Conservation (phyloP, 352 stramenopile species). For the Globisporangium alternatum region DNA sequence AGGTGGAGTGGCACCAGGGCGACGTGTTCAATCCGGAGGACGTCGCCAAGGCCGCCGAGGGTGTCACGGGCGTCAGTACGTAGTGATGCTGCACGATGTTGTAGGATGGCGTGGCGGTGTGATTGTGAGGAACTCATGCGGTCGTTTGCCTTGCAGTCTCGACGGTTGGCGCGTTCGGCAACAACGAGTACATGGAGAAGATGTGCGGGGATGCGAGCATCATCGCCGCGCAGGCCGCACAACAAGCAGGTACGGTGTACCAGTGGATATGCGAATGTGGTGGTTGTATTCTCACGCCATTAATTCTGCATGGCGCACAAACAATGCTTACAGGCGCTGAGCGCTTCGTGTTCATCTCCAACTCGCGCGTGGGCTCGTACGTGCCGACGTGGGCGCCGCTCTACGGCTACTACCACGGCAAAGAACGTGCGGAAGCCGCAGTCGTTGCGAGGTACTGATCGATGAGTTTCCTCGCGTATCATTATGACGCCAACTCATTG, state of each 20-base stretch:
- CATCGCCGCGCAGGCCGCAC: constrained; percentile 61
- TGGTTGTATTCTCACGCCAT: background rate
- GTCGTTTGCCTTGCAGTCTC: constrained; percentile 45
- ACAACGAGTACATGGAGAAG: constrained; percentile 87
- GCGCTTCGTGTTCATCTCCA: constrained; percentile 91
- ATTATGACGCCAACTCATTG: background rate
- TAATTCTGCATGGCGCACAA: background rate
- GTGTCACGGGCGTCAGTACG: constrained; percentile 77
- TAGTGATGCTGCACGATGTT: background rate
- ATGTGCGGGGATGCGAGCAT: constrained; percentile 89
- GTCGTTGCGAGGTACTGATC: constrained; percentile 53
- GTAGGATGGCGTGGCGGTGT: background rate
- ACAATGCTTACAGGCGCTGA: constrained; percentile 32
- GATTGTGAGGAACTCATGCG: background rate
- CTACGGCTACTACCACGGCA: constrained; percentile 90
- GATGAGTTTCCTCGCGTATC: background rate
- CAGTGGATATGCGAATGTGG: background rate
- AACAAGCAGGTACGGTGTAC: constrained; percentile 43
- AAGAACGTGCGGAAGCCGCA: constrained; percentile 79
- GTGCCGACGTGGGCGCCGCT: constrained; percentile 72
- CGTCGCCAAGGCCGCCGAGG: constrained; percentile 63
- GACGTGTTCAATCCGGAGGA: constrained; percentile 78
- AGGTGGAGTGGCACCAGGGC: constrained; percentile 87
- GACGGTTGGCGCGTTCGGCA: constrained; percentile 86
- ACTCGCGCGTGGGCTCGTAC: constrained; percentile 83